phyloP scores from a whole-genome alignment of 371 early-diverging fungal species.

The Mucor mucedo region DNA sequence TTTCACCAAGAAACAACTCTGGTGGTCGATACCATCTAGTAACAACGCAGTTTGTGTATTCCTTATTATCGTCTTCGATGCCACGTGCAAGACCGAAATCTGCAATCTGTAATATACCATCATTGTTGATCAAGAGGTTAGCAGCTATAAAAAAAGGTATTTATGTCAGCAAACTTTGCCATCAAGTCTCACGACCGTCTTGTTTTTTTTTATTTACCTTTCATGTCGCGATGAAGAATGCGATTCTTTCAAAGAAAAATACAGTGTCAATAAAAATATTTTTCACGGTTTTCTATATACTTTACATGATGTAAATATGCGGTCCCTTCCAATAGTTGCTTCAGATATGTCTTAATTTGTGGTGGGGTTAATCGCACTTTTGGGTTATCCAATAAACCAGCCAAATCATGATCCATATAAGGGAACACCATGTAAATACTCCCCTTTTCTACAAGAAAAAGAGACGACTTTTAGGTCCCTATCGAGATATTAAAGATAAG shows the following conservation, averaged over 20 bases:
- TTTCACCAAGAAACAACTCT: slow-evolving; percentile 91
- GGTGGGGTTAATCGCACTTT: slow-evolving; percentile 65
- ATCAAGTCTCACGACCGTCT: not conserved
- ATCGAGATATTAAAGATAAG: slow-evolving; percentile 14
- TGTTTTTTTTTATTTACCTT: slow-evolving; percentile 60
- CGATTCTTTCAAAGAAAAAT: slow-evolving; percentile 51
- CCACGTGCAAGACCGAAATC: slow-evolving; percentile 97
- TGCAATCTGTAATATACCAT: slow-evolving; percentile 96
- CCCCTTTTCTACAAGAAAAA: slow-evolving; percentile 45
- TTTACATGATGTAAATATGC: slow-evolving; percentile 78
- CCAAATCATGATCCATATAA: slow-evolving; percentile 95
- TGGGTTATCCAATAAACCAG: slow-evolving; percentile 83
- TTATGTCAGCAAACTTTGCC: not conserved
- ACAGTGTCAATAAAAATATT: not conserved
- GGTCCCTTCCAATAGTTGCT: slow-evolving; percentile 87
- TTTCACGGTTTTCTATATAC: not conserved
- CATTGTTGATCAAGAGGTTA: slow-evolving; percentile 86
- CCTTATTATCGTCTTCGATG: slow-evolving; percentile 61
- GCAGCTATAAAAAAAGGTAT: slow-evolving; percentile 57
- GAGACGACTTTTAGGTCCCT: not conserved
- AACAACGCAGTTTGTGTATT: slow-evolving; percentile 92
- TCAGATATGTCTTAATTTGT: slow-evolving; percentile 81
- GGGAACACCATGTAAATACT: slow-evolving; percentile 93
- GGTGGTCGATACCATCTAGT: slow-evolving; percentile 99
- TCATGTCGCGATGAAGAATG: slow-evolving; percentile 91